Conservation (phyloP, 2,329 filamentous ascomycete genomes). For the Purpureocillium lavendulum region DNA sequence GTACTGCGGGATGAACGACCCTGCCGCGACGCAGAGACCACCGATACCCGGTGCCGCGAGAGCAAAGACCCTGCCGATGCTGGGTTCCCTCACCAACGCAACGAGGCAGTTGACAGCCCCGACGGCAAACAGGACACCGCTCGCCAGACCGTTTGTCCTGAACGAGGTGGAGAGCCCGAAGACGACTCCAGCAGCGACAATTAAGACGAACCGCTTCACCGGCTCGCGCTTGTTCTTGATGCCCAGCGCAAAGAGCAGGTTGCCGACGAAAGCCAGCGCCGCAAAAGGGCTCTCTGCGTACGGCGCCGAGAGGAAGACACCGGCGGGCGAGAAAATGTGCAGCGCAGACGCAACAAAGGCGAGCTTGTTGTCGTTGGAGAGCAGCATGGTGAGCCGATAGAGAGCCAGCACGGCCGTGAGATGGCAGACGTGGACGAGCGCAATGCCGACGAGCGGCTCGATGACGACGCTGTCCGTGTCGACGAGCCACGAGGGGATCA, state of each 20-base stretch:
- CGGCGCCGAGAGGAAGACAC: constrained; percentile 80
- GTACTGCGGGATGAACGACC: constrained; percentile 64
- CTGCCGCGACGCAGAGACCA: constrained; percentile 58
- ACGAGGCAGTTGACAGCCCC: constrained; percentile 37
- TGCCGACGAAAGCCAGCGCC: constrained; percentile 66
- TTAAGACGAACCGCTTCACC: constrained; percentile 33
- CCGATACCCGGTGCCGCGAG: constrained; percentile 54
- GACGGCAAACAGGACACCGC: constrained; percentile 66
- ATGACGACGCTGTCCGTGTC: constrained; percentile 9
- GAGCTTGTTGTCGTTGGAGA: constrained; percentile 44
- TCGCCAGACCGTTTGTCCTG: constrained; percentile 80
- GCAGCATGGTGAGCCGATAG: constrained; percentile 52
- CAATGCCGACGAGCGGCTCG: constrained; percentile 49
- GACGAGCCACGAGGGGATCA: constrained; percentile 16
- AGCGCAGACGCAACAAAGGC: constrained; percentile 63
- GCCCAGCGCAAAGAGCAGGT: constrained; percentile 56
- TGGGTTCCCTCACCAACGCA: constrained; percentile 16
- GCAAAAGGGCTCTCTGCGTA: constrained; percentile 78
- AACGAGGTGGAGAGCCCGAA: constrained; percentile 69
- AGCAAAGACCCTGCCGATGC: constrained; percentile 35
- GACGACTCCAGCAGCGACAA: constrained; percentile 54
- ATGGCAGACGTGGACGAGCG: constrained; percentile 67
- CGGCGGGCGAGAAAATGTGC: constrained; percentile 80
- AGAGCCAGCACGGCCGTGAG: constrained; percentile 66
- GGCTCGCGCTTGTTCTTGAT: constrained; percentile 15